A percentile compares a stretch with the other conserved stretches of the same genome.
Conservation (phyloP, 345 rosid genomes). For the Gossypioides kirkii region DNA sequence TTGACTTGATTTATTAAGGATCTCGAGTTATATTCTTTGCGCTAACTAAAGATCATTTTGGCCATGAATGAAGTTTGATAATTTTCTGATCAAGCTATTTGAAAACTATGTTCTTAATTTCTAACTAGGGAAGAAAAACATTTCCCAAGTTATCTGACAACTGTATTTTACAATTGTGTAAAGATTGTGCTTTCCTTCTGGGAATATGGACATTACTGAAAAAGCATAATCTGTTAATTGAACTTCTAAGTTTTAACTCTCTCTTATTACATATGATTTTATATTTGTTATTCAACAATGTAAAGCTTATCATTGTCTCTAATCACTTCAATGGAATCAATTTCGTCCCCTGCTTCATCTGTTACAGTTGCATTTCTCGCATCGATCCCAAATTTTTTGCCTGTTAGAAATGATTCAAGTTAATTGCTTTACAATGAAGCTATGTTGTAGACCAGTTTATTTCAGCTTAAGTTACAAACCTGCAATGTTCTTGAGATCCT, state of each 20-base stretch:
- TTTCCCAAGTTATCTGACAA: background rate
- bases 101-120: background rate
- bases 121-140: background rate
- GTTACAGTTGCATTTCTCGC: slow-evolving; percentile 44
- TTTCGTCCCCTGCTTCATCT: slow-evolving; percentile 73
- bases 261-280: background rate
- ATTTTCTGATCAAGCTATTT: background rate
- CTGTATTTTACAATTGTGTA: background rate
- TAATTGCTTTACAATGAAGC: background rate
- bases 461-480: slow-evolving; percentile 34
- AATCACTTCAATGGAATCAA: slow-evolving; percentile 75
- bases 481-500: slow-evolving; percentile 71
- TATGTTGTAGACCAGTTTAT: background rate
- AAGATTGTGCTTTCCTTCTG: background rate
- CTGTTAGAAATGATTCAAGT: slow-evolving; percentile 25
- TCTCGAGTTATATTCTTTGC: background rate
- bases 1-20: background rate
- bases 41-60: background rate
- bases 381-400: slow-evolving; percentile 52
- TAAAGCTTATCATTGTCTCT: slow-evolving; percentile 84
- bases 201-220: background rate
- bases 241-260: background rate
- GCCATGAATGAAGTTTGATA: background rate
- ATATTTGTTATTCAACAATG: slow-evolving; percentile 33
- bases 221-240: background rate